Conservation (phyloP, 257 asterid species). For the Fraxinus cuspidata region DNA sequence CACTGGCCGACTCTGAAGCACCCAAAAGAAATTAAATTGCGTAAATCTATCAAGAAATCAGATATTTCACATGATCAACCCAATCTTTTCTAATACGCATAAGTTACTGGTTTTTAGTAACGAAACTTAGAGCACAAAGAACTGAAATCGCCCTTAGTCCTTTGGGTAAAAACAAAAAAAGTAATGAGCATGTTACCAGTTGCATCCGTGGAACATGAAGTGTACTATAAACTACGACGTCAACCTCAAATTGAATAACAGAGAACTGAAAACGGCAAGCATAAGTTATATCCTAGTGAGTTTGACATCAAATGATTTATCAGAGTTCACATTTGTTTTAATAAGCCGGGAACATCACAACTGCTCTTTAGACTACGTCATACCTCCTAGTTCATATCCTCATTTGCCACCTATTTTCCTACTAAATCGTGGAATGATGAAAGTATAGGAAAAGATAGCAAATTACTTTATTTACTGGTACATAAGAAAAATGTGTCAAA, state of each 20-base stretch:
- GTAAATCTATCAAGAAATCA: neutral
- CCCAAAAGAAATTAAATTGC: conserved; percentile 11
- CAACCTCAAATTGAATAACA: neutral
- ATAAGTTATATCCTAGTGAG: neutral
- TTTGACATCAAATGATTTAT: neutral
- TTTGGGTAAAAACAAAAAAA: neutral
- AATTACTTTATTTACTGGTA: neutral
- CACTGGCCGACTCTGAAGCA: conserved; percentile 80
- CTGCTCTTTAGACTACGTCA: neutral
- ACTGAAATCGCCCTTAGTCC: neutral
- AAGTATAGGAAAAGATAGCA: neutral
- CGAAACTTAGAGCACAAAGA: neutral
- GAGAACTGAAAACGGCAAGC: neutral
- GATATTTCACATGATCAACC: neutral
- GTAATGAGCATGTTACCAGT: neutral
- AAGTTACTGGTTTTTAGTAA: too few species aligned
- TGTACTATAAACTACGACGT: neutral
- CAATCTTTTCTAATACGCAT: neutral
- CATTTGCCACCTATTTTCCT: neutral
- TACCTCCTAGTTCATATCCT: neutral
- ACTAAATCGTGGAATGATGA: neutral
- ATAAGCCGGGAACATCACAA: neutral
- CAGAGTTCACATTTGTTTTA: neutral
- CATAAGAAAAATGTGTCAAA: neutral
- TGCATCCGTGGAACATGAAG: neutral